Evolutionary conservation across 306 rosid genomes (phyloP).

Genomic region (Prunus salicina): DNA sequence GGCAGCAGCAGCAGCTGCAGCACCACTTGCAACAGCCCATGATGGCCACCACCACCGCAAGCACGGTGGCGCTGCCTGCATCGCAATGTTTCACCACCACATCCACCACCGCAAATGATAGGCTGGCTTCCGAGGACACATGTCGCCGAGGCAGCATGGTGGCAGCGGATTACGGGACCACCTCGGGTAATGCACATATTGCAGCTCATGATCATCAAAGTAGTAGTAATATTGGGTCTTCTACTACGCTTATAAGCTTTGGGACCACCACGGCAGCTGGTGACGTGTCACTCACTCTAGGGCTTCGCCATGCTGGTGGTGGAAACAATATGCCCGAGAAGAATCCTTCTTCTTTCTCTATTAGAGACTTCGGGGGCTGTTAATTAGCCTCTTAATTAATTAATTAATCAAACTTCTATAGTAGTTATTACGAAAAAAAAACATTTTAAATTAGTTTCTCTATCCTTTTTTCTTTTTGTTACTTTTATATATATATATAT

Average conservation of each 20-base stretch:
- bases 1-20: conserved; percentile 36
- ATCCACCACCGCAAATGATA: too few species aligned
- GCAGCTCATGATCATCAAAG: conserved; percentile 2
- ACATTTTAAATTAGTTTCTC: conserved; percentile 21
- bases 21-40: neutral
- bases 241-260: conserved; percentile 57
- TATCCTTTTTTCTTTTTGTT: conserved; percentile 5
- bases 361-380: conserved; percentile 77
- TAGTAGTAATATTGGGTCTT: conserved; percentile 50
- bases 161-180: conserved; percentile 62
- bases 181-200: conserved; percentile 35
- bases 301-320: conserved; percentile 88
- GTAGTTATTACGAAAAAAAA: conserved; percentile 17
- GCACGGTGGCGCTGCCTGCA: conserved; percentile 45
- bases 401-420: neutral
- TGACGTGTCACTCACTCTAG: conserved; percentile 96
- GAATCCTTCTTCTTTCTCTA: conserved; percentile 54
- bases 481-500: neutral
- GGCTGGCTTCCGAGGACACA: conserved; percentile 43
- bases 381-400: conserved; percentile 1
- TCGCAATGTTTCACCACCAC: conserved; percentile 24
- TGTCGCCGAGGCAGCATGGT: conserved; percentile 56
- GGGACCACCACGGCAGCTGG: conserved; percentile 68
- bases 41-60: conserved; percentile 26
- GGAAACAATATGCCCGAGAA: conserved; percentile 57